Base-by-base conservation (phyloP, 352 stramenopile genomes). In the Sclerospora graminicola region DNA sequence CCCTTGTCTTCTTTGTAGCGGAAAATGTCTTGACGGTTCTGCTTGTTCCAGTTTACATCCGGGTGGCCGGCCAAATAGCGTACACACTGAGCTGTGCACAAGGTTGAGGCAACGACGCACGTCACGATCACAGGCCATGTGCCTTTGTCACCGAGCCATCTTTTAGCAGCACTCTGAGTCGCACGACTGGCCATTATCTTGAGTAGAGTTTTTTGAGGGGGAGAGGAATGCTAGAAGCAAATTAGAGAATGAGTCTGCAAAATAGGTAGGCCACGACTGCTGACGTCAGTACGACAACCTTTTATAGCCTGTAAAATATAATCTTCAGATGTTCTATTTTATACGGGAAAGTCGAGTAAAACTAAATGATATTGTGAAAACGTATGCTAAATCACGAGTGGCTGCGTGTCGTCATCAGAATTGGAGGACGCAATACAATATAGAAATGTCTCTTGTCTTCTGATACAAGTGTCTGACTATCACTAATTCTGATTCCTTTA, bases 41-140 rank as follows among this genome's bases (percentile, higher is more conserved):
- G 41, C 70, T 89, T 89, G 74, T 63, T 85, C 71, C 71, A 86
- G 47, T 73, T 71, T 32, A 89, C 64, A 44, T 89, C 77, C 48
- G 77, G 77, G 66, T 83, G 69, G 41, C 70, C 71, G 10, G 58
- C 45, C 21, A 84, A 55, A 58, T 85, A 83, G 46, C 77, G 77
- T 51, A 67, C 61, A 60, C 75, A 84, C 55, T 89, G 77, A 34
- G 65, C 82, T n/a, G 67, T 74, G 61, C 71, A 84, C 38, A 89
- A 54, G 9, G 36, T 74, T 15, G 74, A 46, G 47, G 77, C 77
- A 7, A 77, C 43, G 26, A 71, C 77, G 56, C 74, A 87, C 31
- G 73, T 85, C 24, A 76, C 58, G 24, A 89, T 50, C 51, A 89
- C 73, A 38, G 77, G 77, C 65, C 79, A 89, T 40, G 77, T 84